phyloP scores from a whole-genome alignment of 2,329 filamentous ascomycete species.

The Leptographium wingfieldii region DNA sequence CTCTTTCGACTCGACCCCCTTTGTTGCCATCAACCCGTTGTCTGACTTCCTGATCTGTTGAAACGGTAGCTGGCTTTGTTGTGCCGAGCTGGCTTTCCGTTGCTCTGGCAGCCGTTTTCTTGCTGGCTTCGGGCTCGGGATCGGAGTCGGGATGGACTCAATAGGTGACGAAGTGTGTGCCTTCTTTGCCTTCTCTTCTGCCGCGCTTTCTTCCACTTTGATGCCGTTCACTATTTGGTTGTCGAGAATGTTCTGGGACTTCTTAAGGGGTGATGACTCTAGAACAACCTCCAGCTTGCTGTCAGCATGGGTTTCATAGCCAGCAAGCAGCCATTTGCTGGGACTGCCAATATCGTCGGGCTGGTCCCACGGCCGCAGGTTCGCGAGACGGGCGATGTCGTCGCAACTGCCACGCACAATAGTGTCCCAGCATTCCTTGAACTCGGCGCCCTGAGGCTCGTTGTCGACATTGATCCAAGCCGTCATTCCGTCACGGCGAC shows the following conservation, averaged over 20 bases:
- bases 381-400: conserved; percentile 64
- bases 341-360: conserved; percentile 36
- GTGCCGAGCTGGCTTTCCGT: conserved; percentile 19
- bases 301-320: conserved; percentile 26
- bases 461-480: conserved; percentile 91
- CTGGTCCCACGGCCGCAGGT: conserved; percentile 47
- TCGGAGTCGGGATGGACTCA: conserved; percentile 42
- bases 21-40: background rate
- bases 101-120: conserved; percentile 26
- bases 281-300: conserved; percentile 31
- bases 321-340: conserved; percentile 24
- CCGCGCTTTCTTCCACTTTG: background rate
- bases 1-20: conserved; percentile 1
- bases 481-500: conserved; percentile 70
- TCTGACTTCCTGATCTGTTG: conserved; percentile 9
- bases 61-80: conserved; percentile 41
- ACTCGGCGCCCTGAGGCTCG: conserved; percentile 68
- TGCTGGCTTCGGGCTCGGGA: conserved; percentile 39
- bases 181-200: background rate
- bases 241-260: background rate
- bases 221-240: conserved; percentile 10
- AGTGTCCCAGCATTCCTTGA: conserved; percentile 88
- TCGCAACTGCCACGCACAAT: conserved; percentile 82
- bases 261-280: conserved; percentile 12
- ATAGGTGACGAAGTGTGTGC: conserved; percentile 19